These are phyloP conservation scores for Sonneratia caseolaris DNA, from an alignment of 345 rosid species.

Conservation along the genomic window DNA sequence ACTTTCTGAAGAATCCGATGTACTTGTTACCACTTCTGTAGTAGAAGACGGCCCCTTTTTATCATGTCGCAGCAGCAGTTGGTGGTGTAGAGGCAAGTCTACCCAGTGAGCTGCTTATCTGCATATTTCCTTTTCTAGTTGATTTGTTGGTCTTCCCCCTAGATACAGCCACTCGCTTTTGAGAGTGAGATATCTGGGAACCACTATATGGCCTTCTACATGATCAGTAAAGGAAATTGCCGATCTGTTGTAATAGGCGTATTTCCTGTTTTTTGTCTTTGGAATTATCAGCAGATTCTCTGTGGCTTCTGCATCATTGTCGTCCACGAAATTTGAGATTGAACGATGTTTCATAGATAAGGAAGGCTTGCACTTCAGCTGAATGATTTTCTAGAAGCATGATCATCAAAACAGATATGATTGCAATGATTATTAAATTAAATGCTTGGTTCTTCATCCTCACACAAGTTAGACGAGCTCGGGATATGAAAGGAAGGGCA, in stretches of 20 bases:
- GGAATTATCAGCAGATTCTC: background rate
- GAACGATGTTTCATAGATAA: background rate
- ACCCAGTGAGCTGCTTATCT: too few species aligned
- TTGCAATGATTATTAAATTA: background rate
- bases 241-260: background rate
- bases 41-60: background rate
- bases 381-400: background rate
- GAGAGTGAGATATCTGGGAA: background rate
- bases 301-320: background rate
- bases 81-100: background rate
- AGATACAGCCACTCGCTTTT: background rate
- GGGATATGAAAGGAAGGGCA: background rate
- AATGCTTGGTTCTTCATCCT: background rate
- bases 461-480: background rate
- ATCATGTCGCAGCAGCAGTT: background rate
- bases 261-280: background rate
- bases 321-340: background rate
- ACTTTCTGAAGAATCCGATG: background rate
- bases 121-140: background rate
- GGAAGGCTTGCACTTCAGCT: background rate
- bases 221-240: background rate
- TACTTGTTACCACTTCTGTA: slow-evolving; percentile 4
- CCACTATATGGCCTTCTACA: background rate
- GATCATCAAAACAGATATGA: background rate
- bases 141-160: background rate